Percentiles rank a stretch among this genome's conserved stretches.
These are phyloP conservation scores for Auricularia auricula-judae DNA, from an alignment of 768 basidiomycete genomes.

Conservation along the genomic window DNA sequence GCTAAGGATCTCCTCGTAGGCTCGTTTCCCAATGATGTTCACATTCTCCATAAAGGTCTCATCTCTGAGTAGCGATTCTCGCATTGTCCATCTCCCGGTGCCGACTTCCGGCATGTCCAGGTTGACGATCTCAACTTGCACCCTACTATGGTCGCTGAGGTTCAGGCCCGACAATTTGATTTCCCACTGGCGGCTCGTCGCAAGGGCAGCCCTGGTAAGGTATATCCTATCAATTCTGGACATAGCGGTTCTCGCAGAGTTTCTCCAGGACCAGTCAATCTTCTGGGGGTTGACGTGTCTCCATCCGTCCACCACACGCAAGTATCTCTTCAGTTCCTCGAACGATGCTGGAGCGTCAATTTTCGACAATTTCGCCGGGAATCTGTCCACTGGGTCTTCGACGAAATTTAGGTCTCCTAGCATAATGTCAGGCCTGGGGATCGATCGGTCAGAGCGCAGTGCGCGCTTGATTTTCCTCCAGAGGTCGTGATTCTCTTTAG, in stretches of 20 bases:
- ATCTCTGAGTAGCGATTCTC: background rate
- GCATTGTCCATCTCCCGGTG: background rate
- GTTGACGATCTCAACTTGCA: background rate
- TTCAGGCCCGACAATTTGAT: background rate
- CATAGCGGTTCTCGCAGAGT: background rate
- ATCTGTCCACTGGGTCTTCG: slow-evolving; percentile 11
- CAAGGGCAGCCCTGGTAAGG: background rate
- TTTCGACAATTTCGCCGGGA: slow-evolving; percentile 2
- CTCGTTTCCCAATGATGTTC: no score
- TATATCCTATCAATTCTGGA: background rate
- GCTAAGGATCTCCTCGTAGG: no score
- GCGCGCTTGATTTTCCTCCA: background rate
- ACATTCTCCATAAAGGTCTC: background rate
- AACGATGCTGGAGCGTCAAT: background rate
- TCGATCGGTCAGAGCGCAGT: background rate
- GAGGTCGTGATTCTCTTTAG: no score
- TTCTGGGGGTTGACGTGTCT: background rate
- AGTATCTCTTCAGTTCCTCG: background rate
- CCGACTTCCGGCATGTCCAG: background rate
- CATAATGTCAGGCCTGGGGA: slow-evolving; percentile 7
- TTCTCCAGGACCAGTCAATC: background rate
- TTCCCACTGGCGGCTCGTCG: background rate
- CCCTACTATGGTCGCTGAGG: background rate
- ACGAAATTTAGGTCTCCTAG: slow-evolving; percentile 14
- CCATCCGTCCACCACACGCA: background rate